These are phyloP conservation scores for Hyphodiscus hymeniophilus DNA, from an alignment of 495 filamentous ascomycete species.

Conservation along the genomic window DNA sequence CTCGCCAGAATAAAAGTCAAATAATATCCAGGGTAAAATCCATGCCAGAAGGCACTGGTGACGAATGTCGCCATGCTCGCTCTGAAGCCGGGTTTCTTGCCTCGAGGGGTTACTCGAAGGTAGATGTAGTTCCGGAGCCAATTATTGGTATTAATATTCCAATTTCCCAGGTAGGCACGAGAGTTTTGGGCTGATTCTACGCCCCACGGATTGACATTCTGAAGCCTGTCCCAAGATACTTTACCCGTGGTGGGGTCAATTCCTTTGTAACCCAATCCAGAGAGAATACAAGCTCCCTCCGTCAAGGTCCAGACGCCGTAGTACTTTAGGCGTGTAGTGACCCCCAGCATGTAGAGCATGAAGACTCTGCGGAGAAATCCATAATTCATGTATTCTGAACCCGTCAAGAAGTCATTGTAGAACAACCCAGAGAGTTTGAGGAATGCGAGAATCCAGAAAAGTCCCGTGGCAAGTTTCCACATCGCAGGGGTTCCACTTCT, in stretches of 20 bases:
- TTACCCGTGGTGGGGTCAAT: slow-evolving; percentile 74
- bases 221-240: slow-evolving; percentile 80
- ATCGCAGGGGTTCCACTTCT: slow-evolving; percentile 81
- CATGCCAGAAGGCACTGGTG: slow-evolving; percentile 95
- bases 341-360: slow-evolving; percentile 71
- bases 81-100: slow-evolving; percentile 93
- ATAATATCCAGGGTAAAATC: slow-evolving; percentile 96
- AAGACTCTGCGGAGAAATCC: slow-evolving; percentile 64
- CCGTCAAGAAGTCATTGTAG: slow-evolving; percentile 49
- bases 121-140: slow-evolving; percentile 97
- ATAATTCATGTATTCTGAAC: slow-evolving; percentile 53
- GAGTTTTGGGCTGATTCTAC: slow-evolving; percentile 89
- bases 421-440: slow-evolving; percentile 65
- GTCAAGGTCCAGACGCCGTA: slow-evolving; percentile 93
- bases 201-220: slow-evolving; percentile 75
- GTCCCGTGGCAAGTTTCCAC: slow-evolving; percentile 61
- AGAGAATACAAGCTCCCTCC: slow-evolving; percentile 90
- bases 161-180: slow-evolving; percentile 76
- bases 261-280: slow-evolving; percentile 90
- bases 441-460: slow-evolving; percentile 73
- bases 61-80: slow-evolving; percentile 90
- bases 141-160: slow-evolving; percentile 98
- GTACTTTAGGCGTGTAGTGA: slow-evolving; percentile 80
- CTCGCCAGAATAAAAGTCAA: slow-evolving; percentile 80
- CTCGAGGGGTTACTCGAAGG: slow-evolving; percentile 86